Conservation (phyloP, 495 filamentous ascomycete species). For the Acidiella bohemica region DNA sequence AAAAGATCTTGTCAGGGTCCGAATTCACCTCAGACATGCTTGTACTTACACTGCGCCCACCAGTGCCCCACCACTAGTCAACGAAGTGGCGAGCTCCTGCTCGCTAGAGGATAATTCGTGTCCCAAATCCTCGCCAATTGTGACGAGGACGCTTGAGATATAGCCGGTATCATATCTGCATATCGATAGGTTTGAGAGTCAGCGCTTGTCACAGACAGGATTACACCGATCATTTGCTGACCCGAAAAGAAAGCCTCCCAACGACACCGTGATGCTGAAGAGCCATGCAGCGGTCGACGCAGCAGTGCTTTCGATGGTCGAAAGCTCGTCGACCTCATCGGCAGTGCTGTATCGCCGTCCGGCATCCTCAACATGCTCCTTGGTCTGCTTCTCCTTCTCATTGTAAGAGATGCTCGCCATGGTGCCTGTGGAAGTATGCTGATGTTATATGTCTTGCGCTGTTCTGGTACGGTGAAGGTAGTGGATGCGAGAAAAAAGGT, state of each 20-base stretch:
- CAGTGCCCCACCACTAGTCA: constrained; percentile 10
- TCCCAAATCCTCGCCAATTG: constrained; percentile 2
- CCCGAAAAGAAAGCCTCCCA: constrained; percentile 11
- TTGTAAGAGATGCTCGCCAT: too few relatives aligned
- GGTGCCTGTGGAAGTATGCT: too few relatives aligned
- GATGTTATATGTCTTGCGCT: too few relatives aligned
- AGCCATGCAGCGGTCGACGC: constrained; percentile 10
- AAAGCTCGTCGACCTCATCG: constrained; percentile 2
- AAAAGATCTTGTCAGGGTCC: too few relatives aligned
- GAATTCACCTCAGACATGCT: too few relatives aligned
- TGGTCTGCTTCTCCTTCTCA: neutral
- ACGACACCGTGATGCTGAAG: constrained; percentile 5
- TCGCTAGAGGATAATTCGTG: constrained; percentile 5
- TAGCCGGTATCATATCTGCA: constrained; percentile 8
- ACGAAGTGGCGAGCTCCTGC: constrained; percentile 9
- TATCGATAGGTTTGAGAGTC: neutral
- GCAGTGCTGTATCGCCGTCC: constrained; percentile 1
- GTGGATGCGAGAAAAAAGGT: too few relatives aligned
- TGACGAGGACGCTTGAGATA: constrained; percentile 8
- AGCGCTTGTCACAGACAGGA: neutral
- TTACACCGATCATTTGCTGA: neutral
- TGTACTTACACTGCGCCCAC: constrained; percentile 9
- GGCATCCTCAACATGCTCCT: constrained; percentile 12
- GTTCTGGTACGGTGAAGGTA: too few relatives aligned
- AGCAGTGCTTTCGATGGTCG: constrained; percentile 10